Conservation (phyloP, 2,329 filamentous ascomycete species). For the Penicillium olsonii region DNA sequence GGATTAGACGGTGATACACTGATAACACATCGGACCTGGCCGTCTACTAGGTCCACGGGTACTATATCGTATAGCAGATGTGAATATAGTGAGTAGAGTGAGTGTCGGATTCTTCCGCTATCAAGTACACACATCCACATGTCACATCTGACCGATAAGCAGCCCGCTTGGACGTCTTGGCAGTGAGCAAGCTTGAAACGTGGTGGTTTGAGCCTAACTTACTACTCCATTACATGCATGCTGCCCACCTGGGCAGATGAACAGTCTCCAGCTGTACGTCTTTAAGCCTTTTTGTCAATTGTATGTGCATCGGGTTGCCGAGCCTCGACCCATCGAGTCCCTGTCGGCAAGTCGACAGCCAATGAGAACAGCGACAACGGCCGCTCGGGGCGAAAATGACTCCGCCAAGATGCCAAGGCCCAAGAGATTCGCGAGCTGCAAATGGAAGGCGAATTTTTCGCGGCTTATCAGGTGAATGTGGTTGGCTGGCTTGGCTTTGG, state of each 20-base stretch:
- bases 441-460: constrained; percentile 11
- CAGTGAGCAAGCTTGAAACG: constrained; percentile 8
- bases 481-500: constrained; percentile 12
- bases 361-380: constrained; percentile 6
- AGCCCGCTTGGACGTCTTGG: constrained; percentile 14
- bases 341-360: constrained; percentile 15
- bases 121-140: constrained; percentile 5
- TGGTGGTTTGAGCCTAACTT: too few relatives aligned
- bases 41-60: constrained; percentile 1
- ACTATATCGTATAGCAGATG: too few relatives aligned
- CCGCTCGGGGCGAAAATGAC: background rate
- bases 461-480: constrained; percentile 21
- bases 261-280: too few relatives aligned
- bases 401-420: constrained; percentile 14
- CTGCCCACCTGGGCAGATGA: too few relatives aligned
- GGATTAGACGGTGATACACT: too few relatives aligned
- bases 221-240: too few relatives aligned
- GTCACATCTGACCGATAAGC: too few relatives aligned
- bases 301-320: constrained; percentile 10
- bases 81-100: too few relatives aligned
- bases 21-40: constrained; percentile 8
- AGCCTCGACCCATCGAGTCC: constrained; percentile 9
- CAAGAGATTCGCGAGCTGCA: constrained; percentile 9
- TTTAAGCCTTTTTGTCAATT: too few relatives aligned
- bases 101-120: constrained; percentile 13